These are phyloP conservation scores for Amphibolis antarctica DNA, from an alignment of 106 monocot species.

Conservation along the genomic window DNA sequence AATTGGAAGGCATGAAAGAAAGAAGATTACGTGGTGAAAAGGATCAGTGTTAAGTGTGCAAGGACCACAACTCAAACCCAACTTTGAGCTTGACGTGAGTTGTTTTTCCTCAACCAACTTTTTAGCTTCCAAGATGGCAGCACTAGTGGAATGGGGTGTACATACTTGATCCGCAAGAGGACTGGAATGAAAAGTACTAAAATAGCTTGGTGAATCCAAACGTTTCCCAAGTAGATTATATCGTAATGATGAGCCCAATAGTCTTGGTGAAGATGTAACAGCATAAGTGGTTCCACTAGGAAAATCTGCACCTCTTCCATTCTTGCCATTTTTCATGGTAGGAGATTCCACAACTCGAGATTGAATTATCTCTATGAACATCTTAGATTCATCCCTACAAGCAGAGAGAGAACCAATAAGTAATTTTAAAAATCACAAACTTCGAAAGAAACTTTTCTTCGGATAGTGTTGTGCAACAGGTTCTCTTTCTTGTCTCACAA, in stretches of 20 bases:
- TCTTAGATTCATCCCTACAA: neutral
- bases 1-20: neutral
- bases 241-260: neutral
- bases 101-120: slow-evolving; percentile 67
- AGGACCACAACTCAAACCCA: slow-evolving; percentile 19
- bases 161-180: slow-evolving; percentile 13
- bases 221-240: slow-evolving; percentile 13
- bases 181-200: slow-evolving; percentile 15
- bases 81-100: slow-evolving; percentile 21
- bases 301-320: neutral
- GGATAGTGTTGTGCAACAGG: neutral
- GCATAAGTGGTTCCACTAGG: neutral
- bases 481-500: no score
- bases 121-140: slow-evolving; percentile 65
- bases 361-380: neutral
- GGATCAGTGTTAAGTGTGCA: slow-evolving; percentile 10
- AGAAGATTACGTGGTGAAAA: slow-evolving; percentile 4
- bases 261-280: neutral
- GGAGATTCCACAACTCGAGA: slow-evolving; percentile 3
- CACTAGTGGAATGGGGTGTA: slow-evolving; percentile 24
- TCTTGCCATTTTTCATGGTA: neutral
- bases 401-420: neutral
- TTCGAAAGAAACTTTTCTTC: neutral
- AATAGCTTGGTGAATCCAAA: slow-evolving; percentile 14
- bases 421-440: neutral